Conservation (phyloP, 495 filamentous ascomycete species). For the Daldinia loculata region DNA sequence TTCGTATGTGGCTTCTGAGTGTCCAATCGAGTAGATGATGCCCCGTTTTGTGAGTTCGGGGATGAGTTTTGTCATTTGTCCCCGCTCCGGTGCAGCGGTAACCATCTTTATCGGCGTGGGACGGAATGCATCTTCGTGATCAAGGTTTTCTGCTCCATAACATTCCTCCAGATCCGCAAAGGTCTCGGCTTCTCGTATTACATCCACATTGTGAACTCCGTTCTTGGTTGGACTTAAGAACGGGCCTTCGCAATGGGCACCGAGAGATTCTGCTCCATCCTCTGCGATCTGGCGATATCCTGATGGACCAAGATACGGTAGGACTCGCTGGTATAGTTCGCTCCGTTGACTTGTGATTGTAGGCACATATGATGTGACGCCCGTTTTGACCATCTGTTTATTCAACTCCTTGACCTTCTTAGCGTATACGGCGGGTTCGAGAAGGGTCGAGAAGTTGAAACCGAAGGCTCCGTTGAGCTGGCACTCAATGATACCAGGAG, state of each 20-base stretch:
- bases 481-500: constrained; percentile 84
- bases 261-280: constrained; percentile 80
- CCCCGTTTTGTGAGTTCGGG: constrained; percentile 64
- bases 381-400: constrained; percentile 71
- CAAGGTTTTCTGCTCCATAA: constrained; percentile 74
- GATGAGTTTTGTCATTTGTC: constrained; percentile 68
- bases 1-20: constrained; percentile 82
- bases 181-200: constrained; percentile 64
- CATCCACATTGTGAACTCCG: constrained; percentile 75
- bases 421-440: constrained; percentile 71
- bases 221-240: constrained; percentile 76
- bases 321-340: constrained; percentile 76
- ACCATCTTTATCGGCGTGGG: constrained; percentile 71
- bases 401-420: constrained; percentile 73
- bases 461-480: constrained; percentile 88
- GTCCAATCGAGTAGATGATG: constrained; percentile 80
- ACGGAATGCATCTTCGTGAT: constrained; percentile 37
- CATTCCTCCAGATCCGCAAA: constrained; percentile 68
- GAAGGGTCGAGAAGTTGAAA: constrained; percentile 81
- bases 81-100: constrained; percentile 81
- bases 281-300: constrained; percentile 58
- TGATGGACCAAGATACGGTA: constrained; percentile 77
- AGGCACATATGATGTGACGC: constrained; percentile 85
- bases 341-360: constrained; percentile 73
- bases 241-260: constrained; percentile 85